Evolutionary conservation across 495 filamentous ascomycete species (phyloP), one percentile per base, ranked within the genome.

Genomic region (Filosporella fistucella): DNA sequence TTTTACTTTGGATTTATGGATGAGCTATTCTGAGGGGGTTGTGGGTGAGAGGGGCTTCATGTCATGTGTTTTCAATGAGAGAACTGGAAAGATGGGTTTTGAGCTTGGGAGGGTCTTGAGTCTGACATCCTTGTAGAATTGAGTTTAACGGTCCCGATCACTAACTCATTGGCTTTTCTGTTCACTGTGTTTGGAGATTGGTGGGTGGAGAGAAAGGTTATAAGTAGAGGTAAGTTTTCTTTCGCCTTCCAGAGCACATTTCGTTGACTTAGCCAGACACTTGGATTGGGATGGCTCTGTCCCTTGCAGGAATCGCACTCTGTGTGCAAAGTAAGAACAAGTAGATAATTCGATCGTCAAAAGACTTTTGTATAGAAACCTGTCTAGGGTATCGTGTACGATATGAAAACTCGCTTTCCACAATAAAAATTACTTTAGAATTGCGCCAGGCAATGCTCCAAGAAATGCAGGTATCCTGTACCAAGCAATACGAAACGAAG

Each of bases 161-260:
- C 89, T 2, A 98, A 98, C 58, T 93, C 89, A 1, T 65, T 94
- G 52, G 93, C 93, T 0, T 98, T 98, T 56, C 57, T 97, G 43
- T 98, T 96, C 60, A 98, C 93, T 0, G 91, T 96, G 8, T 61
- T 95, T 25, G 93, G 89, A 0, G 93, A 98, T 56, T 96, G 91
- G 91, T 94, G 84, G 73, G 89, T 89, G 0, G 93, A 96, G 46
- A 78, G 76, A 52, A 97, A 96, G 66, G 84, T 86, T 3, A 93
- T 97, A 51, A 82, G 78, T 50, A 73, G 81, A 71, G 79, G 85
- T 85, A 65, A n/a, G n/a, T 29, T 7, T 29, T 7, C n/a, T 17
- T 12, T 35, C 13, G 32, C 5, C n/a, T n/a, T n/a, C n/a, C n/a
- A n/a, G n/a, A n/a, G n/a, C n/a, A n/a, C n/a, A n/a, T n/a, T n/a